Conservation (phyloP, 495 filamentous ascomycete species). For the Polyplosphaeria fusca region DNA sequence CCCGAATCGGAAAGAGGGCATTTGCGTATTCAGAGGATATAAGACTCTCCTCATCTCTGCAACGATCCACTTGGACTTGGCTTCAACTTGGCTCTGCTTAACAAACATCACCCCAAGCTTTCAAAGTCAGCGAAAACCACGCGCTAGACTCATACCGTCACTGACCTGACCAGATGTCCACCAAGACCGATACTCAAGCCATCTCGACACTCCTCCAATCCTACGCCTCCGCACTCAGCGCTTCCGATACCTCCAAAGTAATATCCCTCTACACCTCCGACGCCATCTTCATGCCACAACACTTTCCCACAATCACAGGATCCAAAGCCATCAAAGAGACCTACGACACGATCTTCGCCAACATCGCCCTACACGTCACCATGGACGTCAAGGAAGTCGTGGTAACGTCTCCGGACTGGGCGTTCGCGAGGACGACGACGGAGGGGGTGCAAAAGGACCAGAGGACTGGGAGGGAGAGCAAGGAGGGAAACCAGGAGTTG, state of each 20-base stretch:
- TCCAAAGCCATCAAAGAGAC: constrained; percentile 7
- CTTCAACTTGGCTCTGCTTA: too few relatives aligned
- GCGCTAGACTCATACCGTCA: too few relatives aligned
- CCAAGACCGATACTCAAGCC: neutral
- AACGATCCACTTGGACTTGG: too few relatives aligned
- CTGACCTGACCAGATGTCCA: neutral
- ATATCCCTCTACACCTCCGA: constrained; percentile 15
- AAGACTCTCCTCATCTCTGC: too few relatives aligned
- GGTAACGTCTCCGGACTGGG: constrained; percentile 8
- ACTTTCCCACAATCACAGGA: constrained; percentile 9
- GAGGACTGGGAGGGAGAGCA: constrained; percentile 7
- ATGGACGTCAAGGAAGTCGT: constrained; percentile 19
- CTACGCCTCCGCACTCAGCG: constrained; percentile 10
- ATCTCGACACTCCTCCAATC: constrained; percentile 9
- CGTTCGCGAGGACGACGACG: constrained; percentile 24
- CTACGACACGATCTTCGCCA: constrained; percentile 16
- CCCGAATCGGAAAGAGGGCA: too few relatives aligned
- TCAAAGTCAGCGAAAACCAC: too few relatives aligned
- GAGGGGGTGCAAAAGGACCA: constrained; percentile 17
- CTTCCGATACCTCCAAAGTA: constrained; percentile 5
- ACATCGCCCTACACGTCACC: constrained; percentile 16
- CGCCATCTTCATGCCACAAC: constrained; percentile 20
- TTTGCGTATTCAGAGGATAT: too few relatives aligned
- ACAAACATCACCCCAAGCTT: too few relatives aligned
- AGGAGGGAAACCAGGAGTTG: constrained; percentile 20